Conservation (phyloP, 2,329 filamentous ascomycete genomes). For the Colletotrichum lupini region DNA sequence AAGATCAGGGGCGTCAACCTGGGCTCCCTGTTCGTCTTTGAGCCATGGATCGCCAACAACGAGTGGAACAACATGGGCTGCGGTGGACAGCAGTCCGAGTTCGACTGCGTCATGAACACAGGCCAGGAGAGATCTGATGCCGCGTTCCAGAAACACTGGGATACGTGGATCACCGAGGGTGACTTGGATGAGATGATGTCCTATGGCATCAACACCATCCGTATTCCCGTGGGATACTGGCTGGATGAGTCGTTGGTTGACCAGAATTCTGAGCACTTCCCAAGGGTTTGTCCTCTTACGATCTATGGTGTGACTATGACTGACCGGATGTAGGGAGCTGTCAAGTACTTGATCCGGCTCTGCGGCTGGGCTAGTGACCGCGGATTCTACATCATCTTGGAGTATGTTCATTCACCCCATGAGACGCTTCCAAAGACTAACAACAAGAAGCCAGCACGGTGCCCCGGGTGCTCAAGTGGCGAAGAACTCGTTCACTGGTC, state of each 20-base stretch:
- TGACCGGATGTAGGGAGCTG: slow-evolving; percentile 48
- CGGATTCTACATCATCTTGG: slow-evolving; percentile 64
- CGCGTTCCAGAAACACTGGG: slow-evolving; percentile 63
- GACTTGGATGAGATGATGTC: slow-evolving; percentile 62
- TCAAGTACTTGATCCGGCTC: slow-evolving; percentile 58
- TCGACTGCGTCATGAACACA: slow-evolving; percentile 62
- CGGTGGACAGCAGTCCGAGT: slow-evolving; percentile 57
- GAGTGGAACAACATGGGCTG: slow-evolving; percentile 63
- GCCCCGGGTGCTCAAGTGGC: slow-evolving; percentile 60
- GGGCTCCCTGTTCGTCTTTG: slow-evolving; percentile 62
- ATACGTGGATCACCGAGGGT: slow-evolving; percentile 57
- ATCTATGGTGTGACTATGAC: not conserved
- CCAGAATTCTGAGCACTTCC: slow-evolving; percentile 59
- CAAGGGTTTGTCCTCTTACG: slow-evolving; percentile 38
- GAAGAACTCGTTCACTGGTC: slow-evolving; percentile 59
- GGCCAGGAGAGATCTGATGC: slow-evolving; percentile 58
- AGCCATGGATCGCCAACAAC: slow-evolving; percentile 62
- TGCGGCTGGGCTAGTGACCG: slow-evolving; percentile 59
- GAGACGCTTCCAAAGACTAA: not conserved
- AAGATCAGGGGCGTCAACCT: slow-evolving; percentile 68
- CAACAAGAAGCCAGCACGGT: slow-evolving; percentile 52
- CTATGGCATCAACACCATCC: slow-evolving; percentile 63
- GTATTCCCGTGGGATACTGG: slow-evolving; percentile 68
- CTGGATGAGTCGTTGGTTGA: slow-evolving; percentile 61
- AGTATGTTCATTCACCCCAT: slow-evolving; percentile 36